Evolutionary conservation across 1,139 yeast genomes (phyloP).

Genomic region (Geotrichum restrictum): DNA sequence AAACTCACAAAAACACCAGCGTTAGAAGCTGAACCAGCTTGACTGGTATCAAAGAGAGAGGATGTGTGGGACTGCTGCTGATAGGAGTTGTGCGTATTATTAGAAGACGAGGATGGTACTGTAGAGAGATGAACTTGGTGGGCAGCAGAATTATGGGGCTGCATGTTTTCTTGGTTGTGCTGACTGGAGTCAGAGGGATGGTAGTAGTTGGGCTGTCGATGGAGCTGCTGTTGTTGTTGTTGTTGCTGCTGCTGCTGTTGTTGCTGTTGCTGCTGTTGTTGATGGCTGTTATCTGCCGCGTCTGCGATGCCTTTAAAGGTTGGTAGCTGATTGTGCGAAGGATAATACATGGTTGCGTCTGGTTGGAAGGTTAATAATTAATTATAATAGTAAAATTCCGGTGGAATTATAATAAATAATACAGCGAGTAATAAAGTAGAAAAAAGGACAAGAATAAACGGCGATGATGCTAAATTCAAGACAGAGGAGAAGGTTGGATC

Average conservation of each 20-base stretch:
- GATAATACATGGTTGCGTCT: slow-evolving; percentile 3
- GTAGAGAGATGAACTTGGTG: neutral
- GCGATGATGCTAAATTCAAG: neutral
- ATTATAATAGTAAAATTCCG: neutral
- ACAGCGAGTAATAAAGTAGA: neutral
- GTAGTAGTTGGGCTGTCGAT: neutral
- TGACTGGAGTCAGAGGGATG: neutral
- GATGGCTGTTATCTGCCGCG: neutral
- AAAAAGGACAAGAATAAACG: neutral
- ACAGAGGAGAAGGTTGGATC: neutral
- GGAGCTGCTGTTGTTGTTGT: slow-evolving; percentile 1
- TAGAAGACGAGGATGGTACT: neutral
- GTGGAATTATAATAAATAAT: slow-evolving; percentile 1
- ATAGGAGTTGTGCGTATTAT: neutral
- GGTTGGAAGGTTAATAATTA: neutral
- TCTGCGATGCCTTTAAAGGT: slow-evolving; percentile 12
- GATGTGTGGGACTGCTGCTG: neutral
- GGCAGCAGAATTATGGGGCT: slow-evolving; percentile 2
- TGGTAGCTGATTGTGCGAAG: slow-evolving; percentile 7
- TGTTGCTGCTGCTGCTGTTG: neutral
- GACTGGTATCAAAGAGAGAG: neutral
- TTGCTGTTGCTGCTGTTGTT: neutral
- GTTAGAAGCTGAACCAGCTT: neutral
- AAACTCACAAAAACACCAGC: neutral
- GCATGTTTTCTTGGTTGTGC: neutral